phyloP scores from a whole-genome alignment of 768 basidiomycete genomes.

The Leccinum imitatum region DNA sequence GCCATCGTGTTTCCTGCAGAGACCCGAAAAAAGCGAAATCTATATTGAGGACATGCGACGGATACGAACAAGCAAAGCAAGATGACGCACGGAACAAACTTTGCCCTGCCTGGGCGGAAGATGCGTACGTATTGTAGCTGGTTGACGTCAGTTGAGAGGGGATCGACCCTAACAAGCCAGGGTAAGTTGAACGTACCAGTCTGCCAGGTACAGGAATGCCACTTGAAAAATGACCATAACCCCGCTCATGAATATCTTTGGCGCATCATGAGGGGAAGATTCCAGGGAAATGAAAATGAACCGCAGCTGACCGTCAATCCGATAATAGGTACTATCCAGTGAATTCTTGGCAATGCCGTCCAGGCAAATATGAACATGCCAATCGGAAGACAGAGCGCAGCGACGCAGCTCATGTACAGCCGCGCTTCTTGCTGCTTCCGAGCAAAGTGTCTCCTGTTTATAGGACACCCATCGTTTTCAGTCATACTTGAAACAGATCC shows the following conservation, averaged over 20 bases:
- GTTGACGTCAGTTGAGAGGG: neutral
- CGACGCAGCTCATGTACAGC: constrained; percentile 52
- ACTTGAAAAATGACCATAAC: constrained; percentile 45
- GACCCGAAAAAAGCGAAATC: neutral
- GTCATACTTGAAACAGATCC: constrained; percentile 11
- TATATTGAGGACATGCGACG: neutral
- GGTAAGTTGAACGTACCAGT: constrained; percentile 39
- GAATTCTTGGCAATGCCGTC: constrained; percentile 54
- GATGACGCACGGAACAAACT: constrained; percentile 41
- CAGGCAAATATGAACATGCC: constrained; percentile 73
- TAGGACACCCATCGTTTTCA: constrained; percentile 11
- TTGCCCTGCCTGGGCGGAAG: constrained; percentile 54
- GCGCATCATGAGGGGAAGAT: neutral
- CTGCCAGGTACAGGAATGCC: constrained; percentile 48
- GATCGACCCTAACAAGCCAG: neutral
- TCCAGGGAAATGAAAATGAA: neutral
- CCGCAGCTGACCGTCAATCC: constrained; percentile 23
- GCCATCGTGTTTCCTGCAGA: constrained; percentile 39
- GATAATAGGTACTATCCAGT: constrained; percentile 52
- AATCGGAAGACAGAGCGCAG: constrained; percentile 51
- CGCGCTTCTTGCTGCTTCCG: constrained; percentile 54
- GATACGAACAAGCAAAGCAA: neutral
- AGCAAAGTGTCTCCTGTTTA: constrained; percentile 23
- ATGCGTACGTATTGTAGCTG: constrained; percentile 48
- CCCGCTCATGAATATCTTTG: constrained; percentile 40